phyloP scores from a whole-genome alignment of 2,329 filamentous ascomycete species.

The Fonsecaea erecta region DNA sequence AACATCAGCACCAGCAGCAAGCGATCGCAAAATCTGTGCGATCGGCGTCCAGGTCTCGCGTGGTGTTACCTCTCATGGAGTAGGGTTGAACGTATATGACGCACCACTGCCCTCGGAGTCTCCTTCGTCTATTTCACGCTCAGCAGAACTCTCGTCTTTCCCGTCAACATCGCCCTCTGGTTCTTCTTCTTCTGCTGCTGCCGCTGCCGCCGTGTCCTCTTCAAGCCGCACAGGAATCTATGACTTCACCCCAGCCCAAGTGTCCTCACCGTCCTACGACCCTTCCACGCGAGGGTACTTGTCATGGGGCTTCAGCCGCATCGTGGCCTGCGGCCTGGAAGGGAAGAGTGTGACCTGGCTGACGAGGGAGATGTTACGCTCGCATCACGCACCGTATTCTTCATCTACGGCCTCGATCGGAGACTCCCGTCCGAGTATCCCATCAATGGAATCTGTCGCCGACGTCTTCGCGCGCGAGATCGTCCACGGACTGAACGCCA shows the following conservation, averaged over 20 bases:
- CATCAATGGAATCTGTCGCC: slow-evolving; percentile 46
- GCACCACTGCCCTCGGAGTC: slow-evolving; percentile 55
- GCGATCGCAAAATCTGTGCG: slow-evolving; percentile 78
- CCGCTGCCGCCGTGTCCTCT: too few relatives aligned
- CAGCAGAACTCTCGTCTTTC: not conserved
- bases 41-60: slow-evolving; percentile 88
- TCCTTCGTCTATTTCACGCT: not conserved
- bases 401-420: too few relatives aligned
- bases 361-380: slow-evolving; percentile 53
- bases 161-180: not conserved
- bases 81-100: slow-evolving; percentile 66
- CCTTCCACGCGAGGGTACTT: slow-evolving; percentile 39
- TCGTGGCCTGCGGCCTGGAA: slow-evolving; percentile 86
- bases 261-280: slow-evolving; percentile 16
- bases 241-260: slow-evolving; percentile 22
- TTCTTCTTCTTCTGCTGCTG: too few relatives aligned
- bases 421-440: not conserved
- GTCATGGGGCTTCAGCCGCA: slow-evolving; percentile 68
- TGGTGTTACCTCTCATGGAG: slow-evolving; percentile 81
- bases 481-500: slow-evolving; percentile 42
- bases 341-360: slow-evolving; percentile 81
- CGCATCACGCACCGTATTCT: not conserved
- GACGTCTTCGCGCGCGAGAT: slow-evolving; percentile 43
- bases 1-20: slow-evolving; percentile 16
- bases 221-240: not conserved